phyloP scores from a whole-genome alignment of 2,329 filamentous ascomycete species.

The Alternaria infectoria region DNA sequence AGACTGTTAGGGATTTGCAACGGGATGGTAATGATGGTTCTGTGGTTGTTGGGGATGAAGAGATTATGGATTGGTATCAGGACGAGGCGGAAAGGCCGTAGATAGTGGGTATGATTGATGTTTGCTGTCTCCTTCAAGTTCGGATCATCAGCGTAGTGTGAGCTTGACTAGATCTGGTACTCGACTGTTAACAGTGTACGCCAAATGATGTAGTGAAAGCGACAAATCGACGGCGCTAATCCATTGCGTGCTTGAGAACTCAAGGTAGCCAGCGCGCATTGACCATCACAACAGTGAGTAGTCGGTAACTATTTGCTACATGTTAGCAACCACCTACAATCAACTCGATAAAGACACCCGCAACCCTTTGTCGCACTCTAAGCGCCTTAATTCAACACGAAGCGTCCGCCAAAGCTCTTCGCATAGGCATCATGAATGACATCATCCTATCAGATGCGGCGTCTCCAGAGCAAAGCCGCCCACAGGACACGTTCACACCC shows the following conservation, averaged over 20 bases:
- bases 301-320: neutral
- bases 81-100: neutral
- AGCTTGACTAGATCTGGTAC: neutral
- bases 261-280: neutral
- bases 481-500: neutral
- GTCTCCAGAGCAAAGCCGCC: neutral
- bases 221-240: neutral
- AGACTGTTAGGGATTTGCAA: neutral
- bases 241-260: neutral
- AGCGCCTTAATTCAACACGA: too few relatives aligned
- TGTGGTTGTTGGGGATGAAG: neutral
- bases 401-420: too few relatives aligned
- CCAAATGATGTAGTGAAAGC: neutral
- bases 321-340: neutral
- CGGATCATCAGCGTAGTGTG: rapidly evolving
- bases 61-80: neutral
- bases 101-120: neutral
- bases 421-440: neutral
- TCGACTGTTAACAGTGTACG: neutral
- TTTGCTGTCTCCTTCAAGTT: neutral
- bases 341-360: neutral
- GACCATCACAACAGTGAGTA: neutral
- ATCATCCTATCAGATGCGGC: neutral
- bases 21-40: neutral
- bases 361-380: neutral